Percentiles rank a stretch among this genome's conserved stretches.
These are phyloP conservation scores for Euphorbia celastroides DNA, from an alignment of 441 rosid genomes.

Conservation along the genomic window DNA sequence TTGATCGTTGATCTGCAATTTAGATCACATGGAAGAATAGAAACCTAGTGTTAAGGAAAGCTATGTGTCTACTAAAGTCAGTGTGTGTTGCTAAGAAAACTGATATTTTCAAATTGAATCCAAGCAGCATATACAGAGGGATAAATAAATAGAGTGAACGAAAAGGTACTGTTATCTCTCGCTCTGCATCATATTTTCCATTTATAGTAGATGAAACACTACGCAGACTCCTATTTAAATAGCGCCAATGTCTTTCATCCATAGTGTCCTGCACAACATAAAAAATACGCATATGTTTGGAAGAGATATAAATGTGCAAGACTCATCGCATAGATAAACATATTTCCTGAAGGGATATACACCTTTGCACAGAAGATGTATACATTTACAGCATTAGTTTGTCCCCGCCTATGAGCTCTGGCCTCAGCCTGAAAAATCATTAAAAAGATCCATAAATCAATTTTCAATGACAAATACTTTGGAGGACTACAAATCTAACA, in stretches of 20 bases:
- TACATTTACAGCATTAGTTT: slow-evolving; percentile 74
- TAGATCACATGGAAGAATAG: not conserved
- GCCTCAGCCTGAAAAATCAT: slow-evolving; percentile 66
- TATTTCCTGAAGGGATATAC: slow-evolving; percentile 14
- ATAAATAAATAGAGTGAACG: slow-evolving; percentile 3
- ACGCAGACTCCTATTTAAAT: slow-evolving; percentile 67
- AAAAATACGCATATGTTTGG: slow-evolving; percentile 15
- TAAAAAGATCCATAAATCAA: slow-evolving; percentile 20
- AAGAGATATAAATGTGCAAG: slow-evolving; percentile 6
- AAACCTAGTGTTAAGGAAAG: not conserved
- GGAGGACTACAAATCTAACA: not conserved
- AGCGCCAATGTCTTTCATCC: slow-evolving; percentile 80
- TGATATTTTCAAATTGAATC: not conserved
- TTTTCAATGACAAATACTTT: slow-evolving; percentile 5
- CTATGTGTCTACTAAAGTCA: not conserved
- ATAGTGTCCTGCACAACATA: slow-evolving; percentile 49
- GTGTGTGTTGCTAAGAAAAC: not conserved
- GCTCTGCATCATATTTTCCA: slow-evolving; percentile 86
- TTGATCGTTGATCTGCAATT: not conserved
- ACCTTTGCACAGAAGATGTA: slow-evolving; percentile 94
- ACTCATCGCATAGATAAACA: not conserved
- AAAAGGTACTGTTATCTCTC: slow-evolving; percentile 56
- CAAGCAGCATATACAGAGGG: not conserved
- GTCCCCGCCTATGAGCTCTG: slow-evolving; percentile 95
- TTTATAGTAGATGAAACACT: slow-evolving; percentile 79